These are phyloP conservation scores for Populus alba DNA, from an alignment of 345 rosid species.

Conservation along the genomic window DNA sequence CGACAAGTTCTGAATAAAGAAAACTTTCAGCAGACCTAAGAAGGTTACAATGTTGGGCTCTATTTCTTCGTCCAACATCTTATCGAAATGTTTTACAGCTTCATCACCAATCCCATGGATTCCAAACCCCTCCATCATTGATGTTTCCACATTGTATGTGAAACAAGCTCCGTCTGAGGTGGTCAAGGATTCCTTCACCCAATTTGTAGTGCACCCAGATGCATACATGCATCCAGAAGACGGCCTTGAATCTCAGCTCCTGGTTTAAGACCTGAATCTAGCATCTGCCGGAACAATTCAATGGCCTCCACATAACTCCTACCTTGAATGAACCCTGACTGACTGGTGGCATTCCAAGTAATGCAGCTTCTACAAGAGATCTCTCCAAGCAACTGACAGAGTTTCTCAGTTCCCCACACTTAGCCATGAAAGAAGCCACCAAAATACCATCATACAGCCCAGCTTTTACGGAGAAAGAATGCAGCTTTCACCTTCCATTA, in stretches of 20 bases:
- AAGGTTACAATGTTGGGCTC: slow-evolving; percentile 33
- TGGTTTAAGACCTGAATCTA: slow-evolving; percentile 19
- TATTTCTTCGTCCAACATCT: slow-evolving; percentile 26
- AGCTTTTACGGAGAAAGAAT: slow-evolving; percentile 26
- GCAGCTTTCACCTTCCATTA: slow-evolving; percentile 29
- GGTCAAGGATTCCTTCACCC: slow-evolving; percentile 39
- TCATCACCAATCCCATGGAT: slow-evolving; percentile 31
- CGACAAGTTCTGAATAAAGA: slow-evolving; percentile 25
- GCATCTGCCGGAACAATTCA: slow-evolving; percentile 26
- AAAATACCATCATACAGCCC: slow-evolving; percentile 31
- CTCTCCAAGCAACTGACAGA: slow-evolving; percentile 22
- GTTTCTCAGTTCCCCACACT: slow-evolving; percentile 25
- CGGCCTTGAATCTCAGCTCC: slow-evolving; percentile 23
- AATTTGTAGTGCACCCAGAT: slow-evolving; percentile 25
- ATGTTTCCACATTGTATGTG: slow-evolving; percentile 29
- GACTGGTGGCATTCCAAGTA: slow-evolving; percentile 30
- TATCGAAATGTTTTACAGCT: slow-evolving; percentile 27
- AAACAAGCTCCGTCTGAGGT: slow-evolving; percentile 19
- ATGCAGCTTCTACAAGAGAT: slow-evolving; percentile 23
- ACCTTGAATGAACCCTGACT: slow-evolving; percentile 34
- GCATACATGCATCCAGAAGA: slow-evolving; percentile 26
- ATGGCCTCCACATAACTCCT: slow-evolving; percentile 29
- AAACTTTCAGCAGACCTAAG: slow-evolving; percentile 23
- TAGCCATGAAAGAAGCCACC: slow-evolving; percentile 35
- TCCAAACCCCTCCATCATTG: slow-evolving; percentile 47